A percentile compares a stretch with the other conserved stretches of the same genome.
phyloP scores from a whole-genome alignment of 257 asterid genomes.

The Haberlea rhodopensis region DNA sequence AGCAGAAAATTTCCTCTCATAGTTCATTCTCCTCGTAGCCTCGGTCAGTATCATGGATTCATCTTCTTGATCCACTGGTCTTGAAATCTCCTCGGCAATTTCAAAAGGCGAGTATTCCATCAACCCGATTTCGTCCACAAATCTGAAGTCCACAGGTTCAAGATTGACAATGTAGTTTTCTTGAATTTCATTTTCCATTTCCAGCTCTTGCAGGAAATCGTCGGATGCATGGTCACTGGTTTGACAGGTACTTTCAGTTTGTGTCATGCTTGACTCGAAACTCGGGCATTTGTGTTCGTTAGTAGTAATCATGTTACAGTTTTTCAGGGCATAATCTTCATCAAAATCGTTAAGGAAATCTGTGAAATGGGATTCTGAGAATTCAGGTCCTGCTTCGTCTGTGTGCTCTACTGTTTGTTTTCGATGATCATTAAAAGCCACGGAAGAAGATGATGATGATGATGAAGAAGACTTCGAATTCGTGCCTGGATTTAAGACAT shows the following conservation, averaged over 20 bases:
- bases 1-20: slow-evolving; percentile 77
- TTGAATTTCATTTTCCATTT: slow-evolving; percentile 24
- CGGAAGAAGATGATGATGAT: slow-evolving; percentile 19
- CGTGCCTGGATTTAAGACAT: slow-evolving; percentile 28
- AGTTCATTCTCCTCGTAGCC: slow-evolving; percentile 67
- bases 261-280: slow-evolving; percentile 20
- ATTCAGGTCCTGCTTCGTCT: slow-evolving; percentile 31
- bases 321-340: slow-evolving; percentile 20
- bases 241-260: slow-evolving; percentile 12
- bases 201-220: slow-evolving; percentile 30
- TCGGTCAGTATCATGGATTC: slow-evolving; percentile 46
- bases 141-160: slow-evolving; percentile 52
- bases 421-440: slow-evolving; percentile 8
- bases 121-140: slow-evolving; percentile 54
- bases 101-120: slow-evolving; percentile 61
- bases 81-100: slow-evolving; percentile 54
- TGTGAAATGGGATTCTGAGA: slow-evolving; percentile 42
- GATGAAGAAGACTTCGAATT: slow-evolving; percentile 14
- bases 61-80: slow-evolving; percentile 31
- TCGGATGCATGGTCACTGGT: slow-evolving; percentile 25
- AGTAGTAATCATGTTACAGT: neutral
- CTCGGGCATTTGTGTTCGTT: slow-evolving; percentile 16
- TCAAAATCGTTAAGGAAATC: slow-evolving; percentile 58
- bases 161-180: slow-evolving; percentile 24
- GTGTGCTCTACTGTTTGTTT: slow-evolving; percentile 21